A percentile compares a stretch with the other conserved stretches of the same genome.
phyloP scores from a whole-genome alignment of 495 filamentous ascomycete genomes.

The Trichoderma gamsii region DNA sequence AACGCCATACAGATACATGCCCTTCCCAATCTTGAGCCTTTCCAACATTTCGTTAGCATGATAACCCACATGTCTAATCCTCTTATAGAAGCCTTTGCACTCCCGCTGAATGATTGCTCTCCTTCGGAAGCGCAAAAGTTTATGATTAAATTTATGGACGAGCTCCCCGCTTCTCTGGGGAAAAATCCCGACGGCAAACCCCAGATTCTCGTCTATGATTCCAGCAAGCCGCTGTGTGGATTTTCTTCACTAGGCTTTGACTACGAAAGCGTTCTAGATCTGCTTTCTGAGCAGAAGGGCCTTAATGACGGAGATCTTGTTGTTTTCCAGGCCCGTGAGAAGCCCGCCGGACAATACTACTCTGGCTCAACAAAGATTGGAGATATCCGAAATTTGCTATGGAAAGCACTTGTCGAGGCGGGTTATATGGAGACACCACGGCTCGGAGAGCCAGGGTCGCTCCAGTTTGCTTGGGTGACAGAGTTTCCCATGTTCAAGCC shows the following conservation, averaged over 20 bases:
- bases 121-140: constrained; percentile 49
- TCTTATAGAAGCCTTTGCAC: constrained; percentile 64
- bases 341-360: constrained; percentile 42
- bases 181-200: constrained; percentile 64
- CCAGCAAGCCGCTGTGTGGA: constrained; percentile 62
- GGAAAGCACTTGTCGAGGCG: constrained; percentile 55
- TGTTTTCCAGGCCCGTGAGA: constrained; percentile 69
- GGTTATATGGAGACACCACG: constrained; percentile 42
- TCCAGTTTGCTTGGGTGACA: constrained; percentile 77
- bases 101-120: constrained; percentile 36
- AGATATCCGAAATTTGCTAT: constrained; percentile 63
- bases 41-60: constrained; percentile 58
- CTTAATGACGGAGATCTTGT: constrained; percentile 64
- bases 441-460: constrained; percentile 33
- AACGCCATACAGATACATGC: constrained; percentile 45
- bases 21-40: constrained; percentile 1
- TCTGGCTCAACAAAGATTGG: constrained; percentile 78
- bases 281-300: not conserved
- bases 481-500: constrained; percentile 91
- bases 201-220: constrained; percentile 67
- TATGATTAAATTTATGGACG: constrained; percentile 61
- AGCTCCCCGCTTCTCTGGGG: constrained; percentile 53
- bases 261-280: constrained; percentile 15
- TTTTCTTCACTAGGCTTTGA: constrained; percentile 71
- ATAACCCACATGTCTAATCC: constrained; percentile 59